phyloP scores from a whole-genome alignment of 129 eudicot genomes.

The Pseudognaphalium luteoalbum region DNA sequence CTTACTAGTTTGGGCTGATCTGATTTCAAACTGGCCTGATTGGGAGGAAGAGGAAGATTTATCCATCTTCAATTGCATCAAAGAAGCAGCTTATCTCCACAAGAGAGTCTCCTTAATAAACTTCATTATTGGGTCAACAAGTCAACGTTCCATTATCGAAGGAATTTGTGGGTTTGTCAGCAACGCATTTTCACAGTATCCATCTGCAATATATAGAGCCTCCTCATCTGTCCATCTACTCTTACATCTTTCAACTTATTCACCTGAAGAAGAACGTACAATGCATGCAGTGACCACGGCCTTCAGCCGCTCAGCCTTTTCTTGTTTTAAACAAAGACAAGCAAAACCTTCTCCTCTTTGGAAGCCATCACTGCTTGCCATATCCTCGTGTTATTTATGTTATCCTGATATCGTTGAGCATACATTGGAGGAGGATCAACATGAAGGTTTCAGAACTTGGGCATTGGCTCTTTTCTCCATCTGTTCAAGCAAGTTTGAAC shows the following conservation, averaged over 20 bases:
- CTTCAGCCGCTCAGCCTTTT: constrained; percentile 54
- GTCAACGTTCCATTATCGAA: constrained; percentile 52
- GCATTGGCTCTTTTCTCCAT: constrained; percentile 49
- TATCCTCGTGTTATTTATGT: constrained; percentile 62
- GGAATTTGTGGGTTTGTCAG: constrained; percentile 51
- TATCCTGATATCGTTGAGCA: constrained; percentile 57
- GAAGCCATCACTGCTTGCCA: constrained; percentile 69
- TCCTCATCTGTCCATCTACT: constrained; percentile 56
- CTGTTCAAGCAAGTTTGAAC: constrained; percentile 51
- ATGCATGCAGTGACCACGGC: constrained; percentile 45
- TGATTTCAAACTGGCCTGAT: constrained; percentile 54
- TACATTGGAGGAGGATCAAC: constrained; percentile 50
- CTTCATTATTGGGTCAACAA: constrained; percentile 40
- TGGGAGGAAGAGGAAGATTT: constrained; percentile 82
- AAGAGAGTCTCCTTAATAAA: constrained; percentile 35
- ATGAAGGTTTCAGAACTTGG: constrained; percentile 55
- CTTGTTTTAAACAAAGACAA: constrained; percentile 50
- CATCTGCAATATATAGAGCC: constrained; percentile 63
- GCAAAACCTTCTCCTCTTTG: constrained; percentile 59
- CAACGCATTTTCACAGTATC: constrained; percentile 61
- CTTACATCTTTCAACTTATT: constrained; percentile 43
- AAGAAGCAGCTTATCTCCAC: constrained; percentile 53
- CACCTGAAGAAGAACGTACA: constrained; percentile 45
- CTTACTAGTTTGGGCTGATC: constrained; percentile 57
- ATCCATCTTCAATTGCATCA: constrained; percentile 61